These are phyloP conservation scores for Ogataea pignaliae DNA, from an alignment of 805 yeast genomes.

Conservation along the genomic window DNA sequence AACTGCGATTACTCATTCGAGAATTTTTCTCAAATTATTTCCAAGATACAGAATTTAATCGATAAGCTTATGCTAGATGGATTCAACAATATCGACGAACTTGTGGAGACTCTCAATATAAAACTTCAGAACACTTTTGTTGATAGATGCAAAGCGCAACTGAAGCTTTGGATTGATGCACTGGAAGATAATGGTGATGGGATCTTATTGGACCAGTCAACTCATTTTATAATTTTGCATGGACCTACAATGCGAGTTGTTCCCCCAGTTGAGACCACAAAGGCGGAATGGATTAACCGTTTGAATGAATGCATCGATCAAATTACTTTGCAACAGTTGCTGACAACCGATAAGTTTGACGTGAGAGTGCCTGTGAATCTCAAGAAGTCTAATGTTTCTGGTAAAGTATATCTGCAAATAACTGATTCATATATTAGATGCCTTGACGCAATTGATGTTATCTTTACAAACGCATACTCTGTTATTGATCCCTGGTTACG, in stretches of 20 bases:
- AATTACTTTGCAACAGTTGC: conserved; percentile 23
- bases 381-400: too few relatives aligned
- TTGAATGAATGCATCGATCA: conserved; percentile 23
- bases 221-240: conserved; percentile 35
- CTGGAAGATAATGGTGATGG: conserved; percentile 22
- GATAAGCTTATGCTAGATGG: conserved; percentile 34
- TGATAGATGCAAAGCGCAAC: conserved; percentile 21
- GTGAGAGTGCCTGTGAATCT: conserved; percentile 4
- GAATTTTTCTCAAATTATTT: conserved; percentile 18
- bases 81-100: conserved; percentile 29
- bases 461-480: conserved; percentile 24
- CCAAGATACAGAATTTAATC: conserved; percentile 32
- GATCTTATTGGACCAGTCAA: conserved; percentile 33
- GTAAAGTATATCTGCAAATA: background rate
- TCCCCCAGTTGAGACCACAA: conserved; percentile 39
- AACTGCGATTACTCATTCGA: conserved; percentile 23
- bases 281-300: conserved; percentile 23
- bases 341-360: conserved; percentile 23
- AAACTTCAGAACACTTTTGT: conserved; percentile 26
- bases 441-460: conserved; percentile 29
- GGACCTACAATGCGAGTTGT: conserved; percentile 33
- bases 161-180: conserved; percentile 10
- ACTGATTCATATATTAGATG: conserved; percentile 17
- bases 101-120: conserved; percentile 33
- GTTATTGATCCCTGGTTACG: conserved; percentile 50